These are phyloP conservation scores for Tylopilus subfusipes DNA, from an alignment of 768 basidiomycete species.

Conservation along the genomic window DNA sequence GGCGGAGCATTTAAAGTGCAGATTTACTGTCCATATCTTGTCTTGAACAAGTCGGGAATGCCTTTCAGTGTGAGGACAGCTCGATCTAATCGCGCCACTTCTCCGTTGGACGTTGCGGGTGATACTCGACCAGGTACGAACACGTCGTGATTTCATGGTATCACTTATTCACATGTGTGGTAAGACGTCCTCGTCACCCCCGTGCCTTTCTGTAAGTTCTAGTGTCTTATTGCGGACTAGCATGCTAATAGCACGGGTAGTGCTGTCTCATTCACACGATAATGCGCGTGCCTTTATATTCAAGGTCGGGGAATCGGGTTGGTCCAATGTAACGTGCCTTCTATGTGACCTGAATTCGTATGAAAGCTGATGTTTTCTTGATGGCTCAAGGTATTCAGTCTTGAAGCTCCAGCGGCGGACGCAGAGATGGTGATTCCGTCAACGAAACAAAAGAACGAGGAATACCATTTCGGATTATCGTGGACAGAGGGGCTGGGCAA, in stretches of 20 bases:
- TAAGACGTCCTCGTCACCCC: slow-evolving; percentile 50
- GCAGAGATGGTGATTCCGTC: slow-evolving; percentile 73
- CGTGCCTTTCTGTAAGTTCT: slow-evolving; percentile 74
- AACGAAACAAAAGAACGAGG: slow-evolving; percentile 55
- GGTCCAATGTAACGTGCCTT: slow-evolving; percentile 70
- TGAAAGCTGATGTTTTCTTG: slow-evolving; percentile 5
- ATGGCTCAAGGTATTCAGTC: slow-evolving; percentile 61
- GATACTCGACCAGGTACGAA: slow-evolving; percentile 57
- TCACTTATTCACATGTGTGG: slow-evolving; percentile 5
- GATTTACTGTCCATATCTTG: slow-evolving; percentile 84
- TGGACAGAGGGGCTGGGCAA: slow-evolving; percentile 95
- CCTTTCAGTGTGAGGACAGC: slow-evolving; percentile 72
- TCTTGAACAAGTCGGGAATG: slow-evolving; percentile 90
- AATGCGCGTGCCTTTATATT: slow-evolving; percentile 83
- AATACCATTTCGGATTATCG: slow-evolving; percentile 81
- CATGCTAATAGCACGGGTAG: slow-evolving; percentile 37
- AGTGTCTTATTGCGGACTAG: background rate
- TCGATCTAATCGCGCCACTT: slow-evolving; percentile 57
- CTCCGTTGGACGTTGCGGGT: slow-evolving; percentile 81
- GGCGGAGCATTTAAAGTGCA: slow-evolving; percentile 97
- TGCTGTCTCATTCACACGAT: slow-evolving; percentile 81
- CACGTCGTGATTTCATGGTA: slow-evolving; percentile 11
- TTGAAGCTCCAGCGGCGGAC: slow-evolving; percentile 93
- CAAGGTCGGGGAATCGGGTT: slow-evolving; percentile 73
- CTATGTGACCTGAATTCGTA: background rate